Evolutionary conservation across 768 basidiomycete genomes (phyloP), one percentile per base, ranked within the genome.

Genomic region (Dioszegia aurantiaca): DNA sequence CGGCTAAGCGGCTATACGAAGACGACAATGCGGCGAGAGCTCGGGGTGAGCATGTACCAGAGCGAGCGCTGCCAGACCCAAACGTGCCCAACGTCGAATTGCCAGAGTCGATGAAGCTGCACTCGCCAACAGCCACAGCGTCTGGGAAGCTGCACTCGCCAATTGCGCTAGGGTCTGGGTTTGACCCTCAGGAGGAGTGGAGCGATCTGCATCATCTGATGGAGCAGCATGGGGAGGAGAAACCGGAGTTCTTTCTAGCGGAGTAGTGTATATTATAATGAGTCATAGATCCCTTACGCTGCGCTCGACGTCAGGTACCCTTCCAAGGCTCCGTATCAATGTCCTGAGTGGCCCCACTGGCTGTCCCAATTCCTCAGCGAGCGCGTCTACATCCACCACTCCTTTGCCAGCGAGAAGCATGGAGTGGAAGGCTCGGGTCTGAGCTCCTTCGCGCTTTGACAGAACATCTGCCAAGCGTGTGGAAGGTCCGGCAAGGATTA

Each of bases 1-100:
- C 85, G 31, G 88, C 90, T 33, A 81, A 89, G 43, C 83, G 88
- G 75, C 65, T 90, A 47, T 95, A 95, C 69, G 91, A 95, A 74
- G 88, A 91, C 68, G 74, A 76, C 39, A 63, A 71, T 16, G 68
- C 69, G 3, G 69, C 70, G 12, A 55, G 68, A 48, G 64, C 66
- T 12, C 58, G 70, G 26, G 72, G 73, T 5, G 72, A 75, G 42
- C 61, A 61, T 17, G 58, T 70, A 87, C 89, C 78, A 86, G 87
- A 76, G 87, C 86, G 78, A n/a, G n/a, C n/a, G n/a, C n/a, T n/a
- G n/a, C n/a, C n/a, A n/a, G n/a, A n/a, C n/a, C n/a, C n/a, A n/a
- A n/a, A 87, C 33, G 33, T 33, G 14, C 89, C 74, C 84, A 82
- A 24, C 81, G 81, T 61, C 36, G 37, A 28, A 86, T 86, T 85